phyloP scores from a whole-genome alignment of 2,329 filamentous ascomycete genomes.

The Gliomastix tumulicola region DNA sequence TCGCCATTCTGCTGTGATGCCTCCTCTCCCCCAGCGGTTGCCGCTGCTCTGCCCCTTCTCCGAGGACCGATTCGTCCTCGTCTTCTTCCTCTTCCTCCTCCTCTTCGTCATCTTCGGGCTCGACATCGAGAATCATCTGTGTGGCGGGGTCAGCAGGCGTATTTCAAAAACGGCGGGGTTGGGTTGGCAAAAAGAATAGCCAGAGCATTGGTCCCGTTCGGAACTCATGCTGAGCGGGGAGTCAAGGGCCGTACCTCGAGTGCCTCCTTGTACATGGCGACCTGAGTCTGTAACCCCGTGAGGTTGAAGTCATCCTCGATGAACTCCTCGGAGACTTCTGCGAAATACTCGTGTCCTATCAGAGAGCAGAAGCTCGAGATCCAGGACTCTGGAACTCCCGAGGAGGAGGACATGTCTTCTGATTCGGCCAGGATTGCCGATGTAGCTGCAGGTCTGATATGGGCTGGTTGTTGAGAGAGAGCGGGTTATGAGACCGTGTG shows the following conservation, averaged over 20 bases:
- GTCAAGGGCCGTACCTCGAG: slow-evolving; percentile 59
- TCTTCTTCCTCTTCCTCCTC: slow-evolving; percentile 74
- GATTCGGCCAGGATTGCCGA: too few relatives aligned
- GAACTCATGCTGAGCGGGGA: background rate
- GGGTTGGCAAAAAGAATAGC: background rate
- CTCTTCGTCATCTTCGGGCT: slow-evolving; percentile 89
- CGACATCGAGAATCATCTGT: slow-evolving; percentile 94
- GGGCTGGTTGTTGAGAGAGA: background rate
- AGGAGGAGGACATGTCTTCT: slow-evolving; percentile 55
- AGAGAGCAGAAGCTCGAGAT: slow-evolving; percentile 96
- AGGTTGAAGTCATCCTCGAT: slow-evolving; percentile 99
- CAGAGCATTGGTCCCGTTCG: background rate
- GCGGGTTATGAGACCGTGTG: too few relatives aligned
- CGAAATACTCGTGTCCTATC: slow-evolving; percentile 96
- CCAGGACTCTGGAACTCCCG: slow-evolving; percentile 76
- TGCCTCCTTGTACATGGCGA: slow-evolving; percentile 98
- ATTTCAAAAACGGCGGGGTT: too few relatives aligned
- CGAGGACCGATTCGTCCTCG: slow-evolving; percentile 55
- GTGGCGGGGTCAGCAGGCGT: too few relatives aligned
- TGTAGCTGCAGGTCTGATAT: background rate
- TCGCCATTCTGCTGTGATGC: slow-evolving; percentile 78
- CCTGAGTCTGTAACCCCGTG: slow-evolving; percentile 88
- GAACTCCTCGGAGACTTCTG: slow-evolving; percentile 97
- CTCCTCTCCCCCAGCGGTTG: too few relatives aligned
- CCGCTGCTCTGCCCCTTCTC: slow-evolving; percentile 52